Base-by-base conservation (phyloP, 768 basidiomycete species). In the Gymnopilus junonius region DNA sequence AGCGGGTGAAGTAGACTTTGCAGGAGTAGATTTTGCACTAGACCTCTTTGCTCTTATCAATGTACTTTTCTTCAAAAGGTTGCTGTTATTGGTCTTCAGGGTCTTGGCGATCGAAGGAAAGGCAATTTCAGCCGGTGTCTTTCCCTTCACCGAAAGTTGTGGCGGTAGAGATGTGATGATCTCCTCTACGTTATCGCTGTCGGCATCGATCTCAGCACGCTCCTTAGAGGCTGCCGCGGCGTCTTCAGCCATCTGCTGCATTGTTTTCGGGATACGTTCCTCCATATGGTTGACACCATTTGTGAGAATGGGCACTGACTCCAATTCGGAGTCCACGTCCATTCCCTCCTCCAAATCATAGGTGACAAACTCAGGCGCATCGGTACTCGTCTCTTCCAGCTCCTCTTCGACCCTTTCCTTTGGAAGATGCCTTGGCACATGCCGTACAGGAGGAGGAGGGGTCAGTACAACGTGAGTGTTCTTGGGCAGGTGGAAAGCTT, bases 401-500 rank as follows among this genome's bases (percentile, higher is more conserved):
- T 66, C 62, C 17, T 66, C 62, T 25, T 64, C 67, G 12, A 70
- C 61, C n/a, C 67, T 42, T 27, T 58, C 25, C 20, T 57, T 61
- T 46, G 37, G 55, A 23, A 34, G 23, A 37, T 56, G 50, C 50
- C 59, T 61, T 46, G 37, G 55, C 29, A 34, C 23, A 37, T 56
- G 50, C 50, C 59, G 34, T n/a, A 51, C 48, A 32, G 50, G 48
- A 51, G 58, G 51, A 43, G 57, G 54, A 23, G 66, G 60, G 42
- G 73, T 66, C 0, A 74, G 70, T 35, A 76, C 69, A 53, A 75
- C 61, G 35, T 80, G 77, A 46, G 79, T 81, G 69, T 84, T 83
- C 64, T 86, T 87, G 1, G 93, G 93, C 27, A 94, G 77, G 61
- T 83, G 83, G 73, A 87, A 94, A 2, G 86, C 84, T 72, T 90